phyloP scores from a whole-genome alignment of 805 yeast genomes.

The Pichia eremophila region DNA sequence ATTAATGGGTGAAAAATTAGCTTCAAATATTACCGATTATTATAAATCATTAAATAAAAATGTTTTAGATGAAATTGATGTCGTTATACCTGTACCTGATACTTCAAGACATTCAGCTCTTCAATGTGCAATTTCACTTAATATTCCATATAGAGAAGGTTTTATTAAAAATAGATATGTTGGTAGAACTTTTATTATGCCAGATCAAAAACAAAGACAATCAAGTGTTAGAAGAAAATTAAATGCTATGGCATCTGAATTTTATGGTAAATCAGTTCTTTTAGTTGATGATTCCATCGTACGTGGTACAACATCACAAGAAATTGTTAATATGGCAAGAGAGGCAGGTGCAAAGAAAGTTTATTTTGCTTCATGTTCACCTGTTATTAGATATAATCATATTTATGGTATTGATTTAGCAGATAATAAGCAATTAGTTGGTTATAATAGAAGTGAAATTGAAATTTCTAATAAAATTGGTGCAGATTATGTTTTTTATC shows the following conservation, averaged over 20 bases:
- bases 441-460: constrained; percentile 64
- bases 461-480: constrained; percentile 74
- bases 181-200: constrained; percentile 98
- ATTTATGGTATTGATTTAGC: constrained; percentile 97
- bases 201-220: constrained; percentile 88
- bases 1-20: constrained; percentile 88
- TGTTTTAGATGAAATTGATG: constrained; percentile 62
- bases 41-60: constrained; percentile 32
- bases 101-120: constrained; percentile 94
- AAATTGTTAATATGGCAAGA: constrained; percentile 95
- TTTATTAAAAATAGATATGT: constrained; percentile 94
- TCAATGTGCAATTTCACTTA: constrained; percentile 77
- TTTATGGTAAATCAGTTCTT: constrained; percentile 72
- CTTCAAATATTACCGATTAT: constrained; percentile 47
- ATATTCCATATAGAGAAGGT: constrained; percentile 88
- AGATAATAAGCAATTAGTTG: constrained; percentile 88
- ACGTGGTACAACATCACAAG: constrained; percentile 94
- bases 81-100: constrained; percentile 96
- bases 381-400: constrained; percentile 94
- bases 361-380: constrained; percentile 95
- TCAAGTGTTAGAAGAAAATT: constrained; percentile 90
- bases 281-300: constrained; percentile 96
- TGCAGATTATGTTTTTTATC: constrained; percentile 87
- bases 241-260: constrained; percentile 94
- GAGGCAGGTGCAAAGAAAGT: constrained; percentile 96